Percentiles rank a stretch among this genome's conserved stretches.
These are phyloP conservation scores for Beta macrorhiza DNA, from an alignment of 179 eudicot genomes.

Conservation along the genomic window DNA sequence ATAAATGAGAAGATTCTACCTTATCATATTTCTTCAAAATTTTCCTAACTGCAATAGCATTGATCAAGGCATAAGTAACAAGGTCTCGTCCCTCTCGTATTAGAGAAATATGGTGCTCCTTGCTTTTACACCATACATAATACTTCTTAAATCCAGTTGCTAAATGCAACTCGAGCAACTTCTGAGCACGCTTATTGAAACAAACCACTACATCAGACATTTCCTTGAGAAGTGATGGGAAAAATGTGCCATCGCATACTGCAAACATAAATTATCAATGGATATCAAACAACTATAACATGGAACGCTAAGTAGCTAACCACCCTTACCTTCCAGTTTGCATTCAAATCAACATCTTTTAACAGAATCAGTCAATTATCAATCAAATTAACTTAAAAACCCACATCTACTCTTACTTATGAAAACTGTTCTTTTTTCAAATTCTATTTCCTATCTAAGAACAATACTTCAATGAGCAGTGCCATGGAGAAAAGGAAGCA, in stretches of 20 bases:
- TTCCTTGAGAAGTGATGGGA: constrained; percentile 81
- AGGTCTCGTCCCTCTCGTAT: constrained; percentile 77
- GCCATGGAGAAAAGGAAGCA: neutral
- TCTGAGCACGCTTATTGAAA: constrained; percentile 79
- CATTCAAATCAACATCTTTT: neutral
- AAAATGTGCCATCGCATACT: constrained; percentile 95
- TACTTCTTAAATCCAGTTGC: constrained; percentile 76
- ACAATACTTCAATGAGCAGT: neutral
- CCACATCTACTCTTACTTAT: no score
- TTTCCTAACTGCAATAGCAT: constrained; percentile 84
- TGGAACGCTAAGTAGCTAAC: no score
- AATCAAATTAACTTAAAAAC: no score
- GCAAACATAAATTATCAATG: constrained; percentile 20
- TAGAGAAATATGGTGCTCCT: constrained; percentile 56
- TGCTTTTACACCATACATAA: constrained; percentile 65
- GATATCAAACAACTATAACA: no score
- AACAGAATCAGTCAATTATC: neutral
- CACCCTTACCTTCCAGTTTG: neutral
- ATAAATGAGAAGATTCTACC: constrained; percentile 40
- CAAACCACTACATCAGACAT: constrained; percentile 82
- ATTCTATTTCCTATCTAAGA: neutral
- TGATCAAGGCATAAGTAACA: constrained; percentile 78
- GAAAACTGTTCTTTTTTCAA: no score
- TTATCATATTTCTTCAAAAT: constrained; percentile 92
- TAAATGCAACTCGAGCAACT: constrained; percentile 71